Base-by-base conservation (phyloP, 768 basidiomycete genomes). In the Mycena rosella region DNA sequence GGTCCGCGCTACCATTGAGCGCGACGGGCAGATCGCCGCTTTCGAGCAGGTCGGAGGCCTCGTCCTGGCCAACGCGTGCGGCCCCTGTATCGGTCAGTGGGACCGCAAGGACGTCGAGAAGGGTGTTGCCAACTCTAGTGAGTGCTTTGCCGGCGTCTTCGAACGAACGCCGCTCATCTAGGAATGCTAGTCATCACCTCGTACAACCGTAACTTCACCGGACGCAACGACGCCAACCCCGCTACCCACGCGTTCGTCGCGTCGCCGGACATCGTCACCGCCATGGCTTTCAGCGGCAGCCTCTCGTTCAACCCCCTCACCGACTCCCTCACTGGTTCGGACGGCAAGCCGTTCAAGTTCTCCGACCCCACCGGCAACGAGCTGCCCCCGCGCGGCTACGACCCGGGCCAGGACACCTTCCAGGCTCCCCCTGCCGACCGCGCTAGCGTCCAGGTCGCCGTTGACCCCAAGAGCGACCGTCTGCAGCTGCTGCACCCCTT, bases 201-300 rank as follows among this genome's bases (percentile, higher is more conserved):
- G 22, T 99, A 99, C 89, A 99, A 99, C 91, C 96, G 98, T 80
- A 99, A 99, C 91, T 99, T 99, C 86, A 99, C 98, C 73, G 98
- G 97, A 64, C 96, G 98, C 78, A 99, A 99, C 81, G 98, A 99
- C 76, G 96, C 98, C 74, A 99, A 99, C 89, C 96, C 97, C 24
- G 96, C 96, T 69, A 99, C 98, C 34, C 98, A 99, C 81, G 94
- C 95, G 54, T 97, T 96, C 76, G 95, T 97, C 75, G 91, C 95
- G 44, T 96, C 95, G 36, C 95, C 94, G 47, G 94, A 98, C 75
- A 84, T 99, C 78, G 97, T 98, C 78, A 98, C 97, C 72, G 98
- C 98, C 67, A 91, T 99, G 87, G 89, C 94, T 65, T 98, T 98
- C 81, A 95, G 94, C 67, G 98, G 98, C 65, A 86, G 89, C 69